These are phyloP conservation scores for Nannochloris sp. DNA, from an alignment of 139 green algal genomes.

Conservation along the genomic window DNA sequence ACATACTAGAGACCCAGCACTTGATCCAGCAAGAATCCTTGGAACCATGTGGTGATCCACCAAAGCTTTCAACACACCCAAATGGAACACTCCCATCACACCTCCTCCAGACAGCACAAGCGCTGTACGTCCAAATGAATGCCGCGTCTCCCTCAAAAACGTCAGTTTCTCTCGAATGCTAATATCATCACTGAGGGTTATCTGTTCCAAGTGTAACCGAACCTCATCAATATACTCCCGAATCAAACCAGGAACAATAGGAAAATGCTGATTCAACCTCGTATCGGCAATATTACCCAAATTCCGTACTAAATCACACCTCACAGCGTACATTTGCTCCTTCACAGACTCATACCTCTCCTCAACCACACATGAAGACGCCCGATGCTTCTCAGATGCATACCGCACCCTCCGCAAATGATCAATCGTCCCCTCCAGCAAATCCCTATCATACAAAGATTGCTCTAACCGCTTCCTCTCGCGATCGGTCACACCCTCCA, in stretches of 20 bases:
- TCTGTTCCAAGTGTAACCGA: slow-evolving; percentile 53
- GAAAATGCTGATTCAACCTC: slow-evolving; percentile 60
- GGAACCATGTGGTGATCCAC: slow-evolving; percentile 83
- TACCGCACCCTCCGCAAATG: slow-evolving; percentile 48
- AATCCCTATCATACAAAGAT: slow-evolving; percentile 71
- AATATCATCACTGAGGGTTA: slow-evolving; percentile 32
- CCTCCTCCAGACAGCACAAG: slow-evolving; percentile 91
- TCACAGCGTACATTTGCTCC: slow-evolving; percentile 81
- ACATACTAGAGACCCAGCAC: slow-evolving; percentile 77
- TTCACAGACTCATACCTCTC: slow-evolving; percentile 39
- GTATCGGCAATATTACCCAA: slow-evolving; percentile 80
- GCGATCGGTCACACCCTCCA: slow-evolving; percentile 30
- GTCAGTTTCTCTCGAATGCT: slow-evolving; percentile 73
- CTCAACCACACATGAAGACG: not conserved
- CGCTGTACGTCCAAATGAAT: slow-evolving; percentile 91
- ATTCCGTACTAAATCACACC: slow-evolving; percentile 90
- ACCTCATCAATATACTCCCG: slow-evolving; percentile 90
- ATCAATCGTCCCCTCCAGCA: slow-evolving; percentile 59
- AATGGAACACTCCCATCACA: slow-evolving; percentile 86
- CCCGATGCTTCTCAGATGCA: not conserved
- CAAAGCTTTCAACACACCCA: slow-evolving; percentile 62
- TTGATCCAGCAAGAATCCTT: slow-evolving; percentile 79
- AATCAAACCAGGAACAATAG: slow-evolving; percentile 70
- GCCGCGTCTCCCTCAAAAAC: slow-evolving; percentile 87
- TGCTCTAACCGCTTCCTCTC: slow-evolving; percentile 28